Evolutionary conservation across 2,329 filamentous ascomycete genomes (phyloP), one percentile per base, ranked within the genome.

Genomic region (Calonectria hongkongensis): DNA sequence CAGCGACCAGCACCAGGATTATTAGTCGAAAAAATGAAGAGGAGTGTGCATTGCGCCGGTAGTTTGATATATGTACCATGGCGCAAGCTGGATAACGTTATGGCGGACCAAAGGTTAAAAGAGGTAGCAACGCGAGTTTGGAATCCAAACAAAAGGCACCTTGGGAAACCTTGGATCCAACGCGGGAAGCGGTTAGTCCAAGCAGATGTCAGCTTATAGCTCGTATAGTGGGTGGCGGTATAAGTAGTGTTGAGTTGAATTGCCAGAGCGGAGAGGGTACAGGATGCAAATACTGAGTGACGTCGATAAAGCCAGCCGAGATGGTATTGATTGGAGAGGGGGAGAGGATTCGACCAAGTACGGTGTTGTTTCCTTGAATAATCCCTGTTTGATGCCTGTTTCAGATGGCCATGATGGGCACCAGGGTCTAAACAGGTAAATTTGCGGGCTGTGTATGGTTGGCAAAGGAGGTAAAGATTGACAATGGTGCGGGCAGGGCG

Each of bases 1-100:
- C 75, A 63, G 83, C 62, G 33, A 70, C 56, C 47, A 76, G 63
- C 50, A 79, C 27, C 27, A 81, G 68, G 27, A 79, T 50, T 60
- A 60, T 60, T 41, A 60, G 36, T 50, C 74, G 75, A 71, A 71
- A 76, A 63, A 81, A 56, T 15, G 75, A 80, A 63, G 33, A 74
- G 56, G 54, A 65, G 75, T 74, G 70, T 66, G 62, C 70, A 51
- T 69, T 68, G 66, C 66, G 58, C 68, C 73, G 68, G 21, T 54
- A 45, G 47, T 56, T 71, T 27, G 71, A 72, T n/a, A 65, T 65
- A 43, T 36, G 60, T 66, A 76, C 70, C 77, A 79, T 79, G 51
- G 66, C 73, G 68, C 68, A 50, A 47, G 16, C 30, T n/a, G 47
- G 56, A 28, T 33, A 45, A 16, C 16, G 12, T n/a, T 25, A n/a